phyloP scores from a whole-genome alignment of 2,329 filamentous ascomycete species.

The Botrytis byssoidea region DNA sequence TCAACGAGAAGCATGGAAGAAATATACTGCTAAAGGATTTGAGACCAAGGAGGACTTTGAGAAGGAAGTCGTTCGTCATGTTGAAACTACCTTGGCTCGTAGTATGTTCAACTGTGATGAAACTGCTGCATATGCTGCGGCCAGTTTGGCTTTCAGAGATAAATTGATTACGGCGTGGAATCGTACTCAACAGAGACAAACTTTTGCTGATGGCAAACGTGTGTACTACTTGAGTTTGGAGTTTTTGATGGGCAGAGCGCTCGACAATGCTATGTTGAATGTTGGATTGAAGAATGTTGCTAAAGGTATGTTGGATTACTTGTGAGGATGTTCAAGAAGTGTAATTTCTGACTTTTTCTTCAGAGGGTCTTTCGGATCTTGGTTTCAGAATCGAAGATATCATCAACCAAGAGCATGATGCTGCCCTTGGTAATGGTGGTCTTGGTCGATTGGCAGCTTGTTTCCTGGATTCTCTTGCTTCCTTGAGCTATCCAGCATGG shows the following conservation, averaged over 20 bases:
- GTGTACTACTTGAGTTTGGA: constrained; percentile 97
- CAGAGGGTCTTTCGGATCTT: constrained; percentile 81
- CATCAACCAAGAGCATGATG: constrained; percentile 92
- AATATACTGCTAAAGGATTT: constrained; percentile 65
- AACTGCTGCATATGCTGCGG: constrained; percentile 83
- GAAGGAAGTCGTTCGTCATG: constrained; percentile 84
- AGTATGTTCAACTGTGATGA: constrained; percentile 99
- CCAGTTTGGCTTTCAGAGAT: constrained; percentile 88
- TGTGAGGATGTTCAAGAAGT: constrained; percentile 60
- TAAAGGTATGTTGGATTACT: constrained; percentile 55
- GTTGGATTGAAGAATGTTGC: constrained; percentile 83
- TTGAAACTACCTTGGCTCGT: constrained; percentile 92
- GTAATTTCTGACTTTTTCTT: constrained; percentile 33
- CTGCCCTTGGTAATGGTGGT: constrained; percentile 92
- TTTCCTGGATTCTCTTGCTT: constrained; percentile 93
- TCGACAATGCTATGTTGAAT: constrained; percentile 99
- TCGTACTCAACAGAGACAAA: constrained; percentile 95
- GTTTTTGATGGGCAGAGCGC: constrained; percentile 92
- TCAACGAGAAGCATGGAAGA: constrained; percentile 77
- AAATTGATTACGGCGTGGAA: constrained; percentile 95
- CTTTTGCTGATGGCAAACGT: constrained; percentile 84
- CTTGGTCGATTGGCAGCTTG: constrained; percentile 92
- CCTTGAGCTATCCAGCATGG: constrained; percentile 94
- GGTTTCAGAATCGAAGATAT: constrained; percentile 97
- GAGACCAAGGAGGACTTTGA: constrained; percentile 79